Percentiles rank a stretch among this genome's conserved stretches.
Conservation (phyloP, 345 rosid genomes). For the Populus alba region DNA sequence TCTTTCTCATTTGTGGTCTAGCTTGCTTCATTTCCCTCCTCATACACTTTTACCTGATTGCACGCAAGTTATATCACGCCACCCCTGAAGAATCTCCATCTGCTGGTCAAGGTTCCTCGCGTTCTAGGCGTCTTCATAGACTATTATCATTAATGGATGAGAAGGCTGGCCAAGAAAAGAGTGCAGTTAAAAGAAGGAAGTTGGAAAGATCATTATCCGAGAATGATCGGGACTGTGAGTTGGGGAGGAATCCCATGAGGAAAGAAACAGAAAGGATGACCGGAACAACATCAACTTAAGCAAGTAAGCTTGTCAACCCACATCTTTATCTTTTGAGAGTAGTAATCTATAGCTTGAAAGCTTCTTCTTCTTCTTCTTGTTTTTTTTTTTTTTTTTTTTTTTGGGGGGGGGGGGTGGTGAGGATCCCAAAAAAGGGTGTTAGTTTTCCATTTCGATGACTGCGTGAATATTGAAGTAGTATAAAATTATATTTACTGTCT, state of each 20-base stretch:
- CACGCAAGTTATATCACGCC: constrained; percentile 27
- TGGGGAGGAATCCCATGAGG: constrained; percentile 17
- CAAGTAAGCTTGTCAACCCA: background rate
- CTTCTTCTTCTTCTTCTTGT: too few relatives aligned
- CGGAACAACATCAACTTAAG: background rate
- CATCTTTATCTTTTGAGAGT: background rate
- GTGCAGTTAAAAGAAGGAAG: constrained; percentile 51
- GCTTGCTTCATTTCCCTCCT: constrained; percentile 70
- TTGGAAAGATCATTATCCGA: constrained; percentile 39
- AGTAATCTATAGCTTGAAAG: background rate
- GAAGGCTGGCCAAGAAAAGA: constrained; percentile 49
- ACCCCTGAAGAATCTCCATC: constrained; percentile 30
- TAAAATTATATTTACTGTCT: background rate
- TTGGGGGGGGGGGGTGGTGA: too few relatives aligned
- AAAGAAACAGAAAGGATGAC: constrained; percentile 19
- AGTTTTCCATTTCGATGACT: background rate
- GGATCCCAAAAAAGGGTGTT: background rate
- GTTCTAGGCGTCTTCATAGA: constrained; percentile 47
- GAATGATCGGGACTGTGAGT: constrained; percentile 22
- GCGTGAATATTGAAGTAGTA: background rate
- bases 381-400: too few relatives aligned
- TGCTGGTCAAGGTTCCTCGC: constrained; percentile 25
- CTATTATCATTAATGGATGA: constrained; percentile 75
- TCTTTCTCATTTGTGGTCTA: constrained; percentile 72
- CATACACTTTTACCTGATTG: constrained; percentile 55